Percentiles rank a stretch among this genome's conserved stretches.
phyloP scores from a whole-genome alignment of 2,329 filamentous ascomycete species.

The Trichophyton benhamiae region DNA sequence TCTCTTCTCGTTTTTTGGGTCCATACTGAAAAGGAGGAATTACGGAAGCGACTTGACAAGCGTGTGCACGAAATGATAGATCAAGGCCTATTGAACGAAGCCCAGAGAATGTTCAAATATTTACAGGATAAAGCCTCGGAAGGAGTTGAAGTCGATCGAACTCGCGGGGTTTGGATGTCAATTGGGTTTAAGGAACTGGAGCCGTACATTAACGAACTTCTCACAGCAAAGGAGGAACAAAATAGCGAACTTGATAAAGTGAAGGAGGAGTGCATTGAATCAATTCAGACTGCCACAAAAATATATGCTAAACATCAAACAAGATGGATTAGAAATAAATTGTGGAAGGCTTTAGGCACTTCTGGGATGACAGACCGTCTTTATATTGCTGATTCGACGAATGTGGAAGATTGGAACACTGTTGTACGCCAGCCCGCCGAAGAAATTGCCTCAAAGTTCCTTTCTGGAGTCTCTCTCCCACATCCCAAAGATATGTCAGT shows the following conservation, averaged over 20 bases:
- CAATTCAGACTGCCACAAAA: conserved; percentile 69
- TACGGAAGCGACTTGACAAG: conserved; percentile 59
- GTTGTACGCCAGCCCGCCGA: conserved; percentile 56
- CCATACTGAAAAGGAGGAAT: conserved; percentile 55
- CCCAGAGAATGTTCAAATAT: conserved; percentile 41
- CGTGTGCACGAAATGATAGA: conserved; percentile 78
- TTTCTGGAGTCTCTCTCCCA: conserved; percentile 46
- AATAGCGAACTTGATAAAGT: conserved; percentile 41
- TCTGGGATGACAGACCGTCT: conserved; percentile 45
- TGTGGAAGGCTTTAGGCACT: conserved; percentile 55
- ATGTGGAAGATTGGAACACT: conserved; percentile 48
- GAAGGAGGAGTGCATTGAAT: conserved; percentile 51
- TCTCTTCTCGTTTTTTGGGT: conserved; percentile 73
- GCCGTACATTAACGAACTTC: conserved; percentile 49
- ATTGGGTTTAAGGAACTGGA: conserved; percentile 93
- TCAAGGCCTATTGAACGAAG: conserved; percentile 51
- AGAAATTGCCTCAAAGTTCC: conserved; percentile 50
- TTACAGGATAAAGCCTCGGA: conserved; percentile 33
- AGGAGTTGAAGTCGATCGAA: conserved; percentile 53
- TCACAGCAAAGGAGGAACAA: conserved; percentile 15
- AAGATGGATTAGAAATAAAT: conserved; percentile 75
- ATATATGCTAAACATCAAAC: conserved; percentile 79
- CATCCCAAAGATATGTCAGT: conserved; percentile 46
- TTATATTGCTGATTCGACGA: conserved; percentile 70
- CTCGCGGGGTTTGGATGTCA: conserved; percentile 84